These are phyloP conservation scores for Blastocystis sp. DNA, from an alignment of 352 stramenopile genomes.

Conservation along the genomic window DNA sequence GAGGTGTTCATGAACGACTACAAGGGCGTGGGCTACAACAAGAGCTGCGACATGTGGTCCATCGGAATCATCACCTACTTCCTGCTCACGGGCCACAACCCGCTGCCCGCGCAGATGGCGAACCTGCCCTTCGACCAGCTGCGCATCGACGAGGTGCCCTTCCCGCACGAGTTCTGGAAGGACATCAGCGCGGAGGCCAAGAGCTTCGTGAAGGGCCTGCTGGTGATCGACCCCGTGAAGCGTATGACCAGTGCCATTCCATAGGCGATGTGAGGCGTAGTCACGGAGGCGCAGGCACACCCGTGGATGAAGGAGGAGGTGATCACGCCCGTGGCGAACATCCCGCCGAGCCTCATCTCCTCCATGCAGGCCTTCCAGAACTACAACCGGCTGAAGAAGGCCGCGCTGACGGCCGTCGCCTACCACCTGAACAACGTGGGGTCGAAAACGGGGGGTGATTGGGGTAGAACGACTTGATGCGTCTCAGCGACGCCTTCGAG, in stretches of 20 bases:
- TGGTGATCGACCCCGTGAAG: conserved; percentile 54
- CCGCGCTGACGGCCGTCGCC: conserved; percentile 41
- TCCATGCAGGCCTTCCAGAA: conserved; percentile 53
- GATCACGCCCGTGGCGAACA: conserved; percentile 68
- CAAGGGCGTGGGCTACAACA: conserved; percentile 81
- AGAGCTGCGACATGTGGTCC: conserved; percentile 85
- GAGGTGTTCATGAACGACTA: conserved; percentile 78
- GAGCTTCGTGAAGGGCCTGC: conserved; percentile 61
- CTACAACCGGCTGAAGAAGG: conserved; percentile 66
- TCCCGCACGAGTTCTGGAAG: conserved; percentile 46
- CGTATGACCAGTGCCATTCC: conserved; percentile 33
- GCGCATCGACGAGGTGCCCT: conserved; percentile 31
- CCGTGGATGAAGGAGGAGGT: conserved; percentile 41
- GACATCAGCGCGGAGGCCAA: conserved; percentile 34
- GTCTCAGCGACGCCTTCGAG: conserved; percentile 45
- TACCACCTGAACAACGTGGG: conserved; percentile 65
- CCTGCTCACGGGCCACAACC: conserved; percentile 63
- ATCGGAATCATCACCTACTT: conserved; percentile 86
- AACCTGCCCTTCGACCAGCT: conserved; percentile 60
- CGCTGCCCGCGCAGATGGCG: conserved; percentile 35
- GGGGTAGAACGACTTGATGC: conserved; percentile 63
- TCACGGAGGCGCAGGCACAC: conserved; percentile 51
- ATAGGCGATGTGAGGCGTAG: neutral
- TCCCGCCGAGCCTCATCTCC: conserved; percentile 21
- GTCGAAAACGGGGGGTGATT: neutral